These are phyloP conservation scores for Aspergillus mulundensis DNA, from an alignment of 495 filamentous ascomycete genomes.

Conservation along the genomic window DNA sequence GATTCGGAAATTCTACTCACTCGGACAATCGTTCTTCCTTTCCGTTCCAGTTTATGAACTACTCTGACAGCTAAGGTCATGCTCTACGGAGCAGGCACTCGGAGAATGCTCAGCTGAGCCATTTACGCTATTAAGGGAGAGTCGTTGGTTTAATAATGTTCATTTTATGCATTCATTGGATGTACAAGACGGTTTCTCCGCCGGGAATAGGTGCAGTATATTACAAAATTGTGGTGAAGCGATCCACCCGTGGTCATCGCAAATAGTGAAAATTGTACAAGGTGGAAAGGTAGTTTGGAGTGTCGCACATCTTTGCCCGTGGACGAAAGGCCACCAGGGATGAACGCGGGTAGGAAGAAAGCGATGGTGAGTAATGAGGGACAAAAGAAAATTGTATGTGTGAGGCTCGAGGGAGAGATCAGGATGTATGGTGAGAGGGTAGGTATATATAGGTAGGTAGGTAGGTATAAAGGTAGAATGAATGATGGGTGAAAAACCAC, in stretches of 20 bases:
- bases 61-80: background rate
- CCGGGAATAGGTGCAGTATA: slow-evolving; percentile 28
- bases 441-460: slow-evolving; percentile 10
- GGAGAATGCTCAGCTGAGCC: no score
- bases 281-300: slow-evolving; percentile 17
- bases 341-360: slow-evolving; percentile 12
- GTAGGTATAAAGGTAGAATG: slow-evolving; percentile 25
- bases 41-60: slow-evolving; percentile 4
- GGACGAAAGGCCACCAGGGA: slow-evolving; percentile 2
- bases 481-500: slow-evolving; percentile 27
- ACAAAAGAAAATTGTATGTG: slow-evolving; percentile 30
- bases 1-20: slow-evolving; percentile 37
- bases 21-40: slow-evolving; percentile 30
- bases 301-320: slow-evolving; percentile 15
- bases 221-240: slow-evolving; percentile 33
- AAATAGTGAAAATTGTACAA: slow-evolving; percentile 20
- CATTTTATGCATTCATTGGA: slow-evolving; percentile 12
- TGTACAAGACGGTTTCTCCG: slow-evolving; percentile 24
- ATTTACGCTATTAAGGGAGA: background rate
- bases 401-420: slow-evolving; percentile 12
- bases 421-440: slow-evolving; percentile 10
- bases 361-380: slow-evolving; percentile 14
- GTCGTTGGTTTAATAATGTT: no score
- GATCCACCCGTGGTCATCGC: slow-evolving; percentile 24
- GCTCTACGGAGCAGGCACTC: no score